These are phyloP conservation scores for Penstemon eatonii DNA, from an alignment of 257 asterid genomes.

Conservation along the genomic window DNA sequence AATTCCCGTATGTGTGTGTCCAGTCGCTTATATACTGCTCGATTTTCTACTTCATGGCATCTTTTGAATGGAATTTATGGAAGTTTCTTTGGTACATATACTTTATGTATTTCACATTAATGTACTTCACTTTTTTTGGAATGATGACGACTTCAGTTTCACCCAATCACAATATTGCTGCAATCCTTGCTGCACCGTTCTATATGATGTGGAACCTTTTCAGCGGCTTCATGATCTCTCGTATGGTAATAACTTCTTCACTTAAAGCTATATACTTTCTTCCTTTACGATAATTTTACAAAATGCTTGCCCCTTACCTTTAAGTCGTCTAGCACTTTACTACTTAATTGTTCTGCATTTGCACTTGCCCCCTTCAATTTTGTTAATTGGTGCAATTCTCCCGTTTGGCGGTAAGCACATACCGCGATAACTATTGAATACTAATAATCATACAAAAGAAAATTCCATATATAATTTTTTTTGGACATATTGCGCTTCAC, in stretches of 20 bases:
- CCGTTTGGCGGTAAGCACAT: too few relatives aligned
- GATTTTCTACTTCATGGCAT: slow-evolving; percentile 79
- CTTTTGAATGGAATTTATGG: slow-evolving; percentile 65
- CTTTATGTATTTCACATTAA: slow-evolving; percentile 70
- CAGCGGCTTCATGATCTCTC: slow-evolving; percentile 77
- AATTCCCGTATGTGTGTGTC: slow-evolving; percentile 68
- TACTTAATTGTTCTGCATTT: too few relatives aligned
- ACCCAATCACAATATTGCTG: slow-evolving; percentile 75
- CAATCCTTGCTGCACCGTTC: slow-evolving; percentile 76
- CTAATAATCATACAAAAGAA: too few relatives aligned
- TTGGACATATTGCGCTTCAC: too few relatives aligned
- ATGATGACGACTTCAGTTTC: slow-evolving; percentile 83
- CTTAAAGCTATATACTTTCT: neutral
- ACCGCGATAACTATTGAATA: too few relatives aligned
- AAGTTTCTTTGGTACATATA: slow-evolving; percentile 77
- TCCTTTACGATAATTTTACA: too few relatives aligned
- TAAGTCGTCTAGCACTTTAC: too few relatives aligned
- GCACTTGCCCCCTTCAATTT: too few relatives aligned
- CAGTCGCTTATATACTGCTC: slow-evolving; percentile 72
- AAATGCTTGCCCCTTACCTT: too few relatives aligned
- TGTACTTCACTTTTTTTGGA: slow-evolving; percentile 88
- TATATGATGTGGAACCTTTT: slow-evolving; percentile 85
- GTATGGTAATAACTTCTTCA: slow-evolving; percentile 40
- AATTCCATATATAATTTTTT: too few relatives aligned
- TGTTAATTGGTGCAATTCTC: too few relatives aligned